Conservation (phyloP, 2,329 filamentous ascomycete species). For the Alternaria hordeiaustralica region DNA sequence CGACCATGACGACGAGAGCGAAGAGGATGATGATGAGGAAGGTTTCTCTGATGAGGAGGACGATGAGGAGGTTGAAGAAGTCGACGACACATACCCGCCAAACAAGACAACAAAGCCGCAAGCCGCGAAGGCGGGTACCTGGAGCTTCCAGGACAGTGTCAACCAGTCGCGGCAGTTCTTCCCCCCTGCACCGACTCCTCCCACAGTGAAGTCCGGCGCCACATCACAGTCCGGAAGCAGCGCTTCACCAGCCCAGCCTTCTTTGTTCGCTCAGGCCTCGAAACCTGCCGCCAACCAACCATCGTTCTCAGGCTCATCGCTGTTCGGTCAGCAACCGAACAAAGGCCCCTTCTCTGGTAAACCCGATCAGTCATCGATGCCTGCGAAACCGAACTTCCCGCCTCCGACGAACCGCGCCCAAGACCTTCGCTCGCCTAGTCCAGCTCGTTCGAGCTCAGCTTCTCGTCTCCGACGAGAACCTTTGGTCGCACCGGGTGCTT, state of each 20-base stretch:
- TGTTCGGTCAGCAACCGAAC: slow-evolving; percentile 26
- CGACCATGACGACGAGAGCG: slow-evolving; percentile 51
- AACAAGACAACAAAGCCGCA: slow-evolving; percentile 24
- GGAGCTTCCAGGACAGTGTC: slow-evolving; percentile 30
- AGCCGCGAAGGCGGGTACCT: slow-evolving; percentile 15
- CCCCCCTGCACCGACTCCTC: slow-evolving; percentile 43
- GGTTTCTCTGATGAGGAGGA: slow-evolving; percentile 52
- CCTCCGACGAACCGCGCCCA: slow-evolving; percentile 54
- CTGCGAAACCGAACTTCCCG: slow-evolving; percentile 57
- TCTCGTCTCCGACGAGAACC: slow-evolving; percentile 49
- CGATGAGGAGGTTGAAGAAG: slow-evolving; percentile 50
- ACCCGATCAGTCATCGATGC: slow-evolving; percentile 13
- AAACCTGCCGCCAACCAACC: slow-evolving; percentile 15
- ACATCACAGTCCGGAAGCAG: slow-evolving; percentile 31
- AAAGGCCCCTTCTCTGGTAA: slow-evolving; percentile 19
- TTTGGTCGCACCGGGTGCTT: slow-evolving; percentile 41
- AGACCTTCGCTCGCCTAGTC: slow-evolving; percentile 75
- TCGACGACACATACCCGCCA: slow-evolving; percentile 48
- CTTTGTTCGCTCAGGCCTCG: slow-evolving; percentile 23
- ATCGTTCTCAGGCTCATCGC: slow-evolving; percentile 13
- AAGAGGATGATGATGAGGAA: slow-evolving; percentile 43
- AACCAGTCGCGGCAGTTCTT: slow-evolving; percentile 33
- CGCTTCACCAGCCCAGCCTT: slow-evolving; percentile 25
- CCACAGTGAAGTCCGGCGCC: slow-evolving; percentile 32
- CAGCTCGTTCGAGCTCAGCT: slow-evolving; percentile 65